Evolutionary conservation across 116 monocot species (phyloP), one percentile per base, ranked within the genome.

Genomic region (Cymodocea nodosa): DNA sequence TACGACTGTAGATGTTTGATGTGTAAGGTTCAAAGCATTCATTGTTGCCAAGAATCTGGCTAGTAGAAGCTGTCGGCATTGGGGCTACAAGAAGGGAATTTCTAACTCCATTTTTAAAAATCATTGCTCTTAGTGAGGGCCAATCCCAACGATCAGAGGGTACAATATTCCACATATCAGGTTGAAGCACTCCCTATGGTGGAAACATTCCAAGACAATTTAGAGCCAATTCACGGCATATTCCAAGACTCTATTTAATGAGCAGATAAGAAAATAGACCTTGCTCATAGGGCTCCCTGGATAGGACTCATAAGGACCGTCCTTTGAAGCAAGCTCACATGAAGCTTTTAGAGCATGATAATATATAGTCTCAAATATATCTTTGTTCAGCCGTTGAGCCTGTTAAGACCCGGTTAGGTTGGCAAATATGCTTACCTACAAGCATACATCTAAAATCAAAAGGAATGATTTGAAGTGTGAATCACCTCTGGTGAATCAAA

Each of bases 11-110:
- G 49, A 98, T 98, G 67, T 89, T 98, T 6, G 98, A 98, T 36
- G 92, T 98, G 62, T 98, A 92, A 20, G 98, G 98, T 67, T 98
- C 98, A 64, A 98, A 91, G 40, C 98, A 98, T 59, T 98, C 98
- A 61, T 98, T 98, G 71, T 98, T 98, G 3, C 98, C 98, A 34
- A 98, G 88, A 71, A 98, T 98, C 66, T 98, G 98, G 65, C 98
- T 98, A 6, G 98, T 98, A 62, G 98, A 98, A 58, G 98, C 98
- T 59, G 98, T 98, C 8, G 98, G 98, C 98, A 98, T 98, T 16
- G 98, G 92, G 50, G 98, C 98, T 69, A 98, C 67, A 50, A 98
- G 89, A 71, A 98, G 98, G 15, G 98, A 92, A 66, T 98, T 98
- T 63, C 98, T 81, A 16, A 89, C 77, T 11, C 98, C 98, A 77